These are phyloP conservation scores for Rhizoclosmatium globosum DNA, from an alignment of 192 early-diverging fungal genomes.

Conservation along the genomic window DNA sequence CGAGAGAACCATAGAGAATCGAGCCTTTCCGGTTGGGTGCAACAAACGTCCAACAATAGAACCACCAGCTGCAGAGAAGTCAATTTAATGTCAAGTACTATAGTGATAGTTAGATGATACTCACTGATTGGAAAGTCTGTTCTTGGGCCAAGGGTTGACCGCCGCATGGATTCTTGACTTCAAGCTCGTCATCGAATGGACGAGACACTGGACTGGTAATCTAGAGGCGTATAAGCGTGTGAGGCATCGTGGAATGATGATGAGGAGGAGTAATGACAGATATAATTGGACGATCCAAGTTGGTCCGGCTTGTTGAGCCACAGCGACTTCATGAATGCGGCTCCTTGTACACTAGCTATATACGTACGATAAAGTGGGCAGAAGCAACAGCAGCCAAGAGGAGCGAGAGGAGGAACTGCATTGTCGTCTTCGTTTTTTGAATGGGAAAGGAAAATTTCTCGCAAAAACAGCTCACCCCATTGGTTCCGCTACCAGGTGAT, in stretches of 20 bases:
- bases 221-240: neutral
- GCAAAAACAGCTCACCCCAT: neutral
- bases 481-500: too few relatives aligned
- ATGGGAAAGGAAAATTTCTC: neutral
- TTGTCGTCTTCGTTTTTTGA: neutral
- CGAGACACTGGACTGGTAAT: conserved; percentile 57
- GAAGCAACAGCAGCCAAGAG: conserved; percentile 36
- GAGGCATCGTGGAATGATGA: neutral
- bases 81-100: neutral
- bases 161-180: conserved; percentile 61
- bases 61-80: neutral
- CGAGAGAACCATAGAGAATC: conserved; percentile 49
- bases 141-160: conserved; percentile 51
- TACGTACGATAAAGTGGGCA: conserved; percentile 51
- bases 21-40: conserved; percentile 48
- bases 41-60: conserved; percentile 45
- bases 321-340: too few relatives aligned
- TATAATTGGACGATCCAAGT: neutral
- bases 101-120: neutral
- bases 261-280: neutral
- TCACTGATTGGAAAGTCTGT: conserved; percentile 56
- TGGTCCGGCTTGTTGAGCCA: too few relatives aligned
- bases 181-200: conserved; percentile 53
- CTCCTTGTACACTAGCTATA: too few relatives aligned
- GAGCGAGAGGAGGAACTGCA: neutral